Base-by-base conservation (phyloP, 2,329 filamentous ascomycete species). In the Xylariaceae sp. region DNA sequence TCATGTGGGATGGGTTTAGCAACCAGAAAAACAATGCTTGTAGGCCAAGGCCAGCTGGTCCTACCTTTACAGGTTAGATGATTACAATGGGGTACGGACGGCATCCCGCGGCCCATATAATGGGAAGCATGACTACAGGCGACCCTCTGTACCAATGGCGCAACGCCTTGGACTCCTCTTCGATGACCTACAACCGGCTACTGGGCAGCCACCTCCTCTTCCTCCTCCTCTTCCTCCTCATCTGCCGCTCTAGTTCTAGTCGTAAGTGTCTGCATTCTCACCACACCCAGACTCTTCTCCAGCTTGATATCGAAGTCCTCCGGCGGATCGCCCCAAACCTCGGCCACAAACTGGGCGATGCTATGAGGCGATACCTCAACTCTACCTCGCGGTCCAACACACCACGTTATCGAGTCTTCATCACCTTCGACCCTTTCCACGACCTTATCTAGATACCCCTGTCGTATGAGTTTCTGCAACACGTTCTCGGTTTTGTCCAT, bases 361-460 rank as follows among this genome's bases (percentile, higher is more conserved):
- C 89, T 90, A 53, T 85, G 81, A n/a, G 86, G 79, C 0, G 89
- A 90, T 41, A 97, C 83, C 73, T 97, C 94, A 6, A 92, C 80
- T 74, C 89, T 94, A 4, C 89, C 93, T 18, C 94, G 82, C 4
- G 91, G 88, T 0, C 94, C 94, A 11, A 97, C 83, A 58, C 89
- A 83, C 82, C 90, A 99, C 52, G 90, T 92, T 6, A 91, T 80
- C 2, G 84, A 80, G 63, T 93, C 87, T 44, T 96, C 90, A 30
- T 89, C 90, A 1, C 84, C 85, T 69, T 71, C 59, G 10, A 78
- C 78, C 50, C 76, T 82, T 66, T 97, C 92, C 17, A 86, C 82
- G 53, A 87, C 81, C 64, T 85, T 88, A 41, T 92, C 80, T 2
- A 99, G 77, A 70, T 99, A 99, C 0, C 89, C 89, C 56, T 97